Percentiles rank a stretch among this genome's conserved stretches.
These are phyloP conservation scores for Phytopythium oedochilum DNA, from an alignment of 352 stramenopile species.

Conservation along the genomic window DNA sequence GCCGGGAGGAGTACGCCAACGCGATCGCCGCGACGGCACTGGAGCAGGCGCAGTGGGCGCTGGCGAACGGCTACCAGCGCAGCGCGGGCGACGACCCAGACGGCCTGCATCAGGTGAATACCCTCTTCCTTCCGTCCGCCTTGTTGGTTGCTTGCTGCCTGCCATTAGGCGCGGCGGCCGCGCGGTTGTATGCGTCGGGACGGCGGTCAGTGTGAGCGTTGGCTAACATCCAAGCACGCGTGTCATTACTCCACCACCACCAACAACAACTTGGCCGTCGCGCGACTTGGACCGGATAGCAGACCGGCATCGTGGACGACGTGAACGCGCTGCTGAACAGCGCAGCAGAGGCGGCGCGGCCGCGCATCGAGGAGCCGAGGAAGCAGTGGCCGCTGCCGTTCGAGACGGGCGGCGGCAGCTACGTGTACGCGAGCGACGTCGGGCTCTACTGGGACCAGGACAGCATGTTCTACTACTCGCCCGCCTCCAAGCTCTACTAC, in stretches of 20 bases:
- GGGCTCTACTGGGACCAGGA: constrained; percentile 78
- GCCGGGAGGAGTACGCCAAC: constrained; percentile 15
- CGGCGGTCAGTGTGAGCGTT: not conserved
- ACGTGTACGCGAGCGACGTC: constrained; percentile 58
- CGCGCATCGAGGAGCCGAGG: constrained; percentile 61
- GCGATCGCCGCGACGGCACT: constrained; percentile 58
- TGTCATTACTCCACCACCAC: not conserved
- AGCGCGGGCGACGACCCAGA: constrained; percentile 8
- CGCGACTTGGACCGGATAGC: constrained; percentile 2
- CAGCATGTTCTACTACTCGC: constrained; percentile 85
- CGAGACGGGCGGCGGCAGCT: constrained; percentile 72
- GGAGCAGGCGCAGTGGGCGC: constrained; percentile 78
- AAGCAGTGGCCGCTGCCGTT: constrained; percentile 78
- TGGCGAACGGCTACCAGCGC: constrained; percentile 51
- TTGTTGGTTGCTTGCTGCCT: constrained; percentile 10
- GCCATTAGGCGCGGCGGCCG: not conserved
- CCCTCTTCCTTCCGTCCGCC: constrained; percentile 14
- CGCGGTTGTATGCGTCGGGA: not conserved
- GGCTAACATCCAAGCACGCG: constrained; percentile 2
- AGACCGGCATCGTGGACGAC: constrained; percentile 37
- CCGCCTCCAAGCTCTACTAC: constrained; percentile 69
- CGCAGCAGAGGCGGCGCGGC: constrained; percentile 50
- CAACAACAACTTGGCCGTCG: not conserved
- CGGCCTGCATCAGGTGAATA: constrained; percentile 31
- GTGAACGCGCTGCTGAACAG: constrained; percentile 54